These are phyloP conservation scores for Hypoxylon sp. DNA, from an alignment of 2,329 filamentous ascomycete genomes.

Conservation along the genomic window DNA sequence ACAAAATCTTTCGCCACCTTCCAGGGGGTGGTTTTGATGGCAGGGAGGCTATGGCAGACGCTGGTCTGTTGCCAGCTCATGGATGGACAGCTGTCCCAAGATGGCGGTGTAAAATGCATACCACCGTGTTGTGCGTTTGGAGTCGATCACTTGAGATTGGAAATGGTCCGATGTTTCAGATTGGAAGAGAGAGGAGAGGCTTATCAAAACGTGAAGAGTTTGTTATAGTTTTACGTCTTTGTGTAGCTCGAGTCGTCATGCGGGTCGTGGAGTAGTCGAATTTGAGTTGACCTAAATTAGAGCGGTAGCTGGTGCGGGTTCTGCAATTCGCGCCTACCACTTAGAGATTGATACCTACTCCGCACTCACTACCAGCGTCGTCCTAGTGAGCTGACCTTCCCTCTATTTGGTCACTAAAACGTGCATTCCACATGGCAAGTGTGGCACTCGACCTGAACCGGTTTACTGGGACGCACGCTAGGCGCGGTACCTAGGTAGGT, in stretches of 20 bases:
- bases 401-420: constrained; percentile 3
- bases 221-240: neutral
- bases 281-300: constrained; percentile 18
- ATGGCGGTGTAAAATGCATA: constrained; percentile 24
- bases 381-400: constrained; percentile 8
- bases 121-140: constrained; percentile 4
- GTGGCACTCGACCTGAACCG: constrained; percentile 1
- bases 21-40: neutral
- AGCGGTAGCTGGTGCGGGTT: constrained; percentile 1
- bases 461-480: neutral
- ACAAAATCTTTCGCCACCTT: constrained; percentile 7
- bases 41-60: constrained; percentile 11
- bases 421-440: constrained; percentile 14
- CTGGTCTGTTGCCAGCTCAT: constrained; percentile 12
- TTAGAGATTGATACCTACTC: neutral
- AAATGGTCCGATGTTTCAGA: constrained; percentile 13
- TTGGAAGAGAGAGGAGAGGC: neutral
- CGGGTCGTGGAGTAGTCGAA: constrained; percentile 12
- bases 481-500: neutral
- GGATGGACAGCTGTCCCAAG: neutral
- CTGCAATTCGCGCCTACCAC: constrained; percentile 4
- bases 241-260: neutral
- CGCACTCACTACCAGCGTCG: neutral
- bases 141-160: constrained; percentile 8
- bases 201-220: neutral